Base-by-base conservation (phyloP, 495 filamentous ascomycete species). In the Trichoderma virens region DNA sequence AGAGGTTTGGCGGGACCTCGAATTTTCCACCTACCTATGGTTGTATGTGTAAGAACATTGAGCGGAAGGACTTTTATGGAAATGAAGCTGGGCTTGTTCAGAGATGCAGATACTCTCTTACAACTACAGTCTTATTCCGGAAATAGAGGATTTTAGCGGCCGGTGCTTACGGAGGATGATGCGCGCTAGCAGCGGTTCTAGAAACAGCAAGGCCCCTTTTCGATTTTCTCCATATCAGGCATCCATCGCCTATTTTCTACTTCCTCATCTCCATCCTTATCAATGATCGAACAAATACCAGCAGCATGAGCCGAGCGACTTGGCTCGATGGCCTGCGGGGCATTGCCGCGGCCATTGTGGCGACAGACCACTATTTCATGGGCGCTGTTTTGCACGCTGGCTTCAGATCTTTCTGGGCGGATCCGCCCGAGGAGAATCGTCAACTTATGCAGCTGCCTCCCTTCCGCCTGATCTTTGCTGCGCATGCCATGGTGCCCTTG, bases 401-500 rank as follows among this genome's bases (percentile, higher is more conserved):
- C 51, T 56, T 56, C 51, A 28, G 51, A 16, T 56, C 51, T 25
- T 56, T 56, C 51, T 56, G 51, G 51, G 51, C 51, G 11, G 51
- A 56, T 56, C 51, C 51, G 27, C 51, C 51, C 9, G 51, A 56
- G 25, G 51, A 56, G 25, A 56, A 56, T 16, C 51, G 51, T 30
- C 51, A 9, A 30, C 51, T 51, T 63, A 65, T 82, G 34, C 84
- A 86, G 69, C 70, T 87, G 27, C 85, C 84, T 5, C 74, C 86
- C 65, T 38, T 86, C 5, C 80, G 84, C 62, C 73, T 87, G 61
- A 63, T 86, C 7, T 80, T 82, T 66, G 80, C 79, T 6, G 84
- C 81, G 28, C 78, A 80, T 65, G 80, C 84, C 59, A 85, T 85
- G 83, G 85, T 87, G 20, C 77, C 80, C 66, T 80, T 86, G 34